Percentiles rank a stretch among this genome's conserved stretches.
phyloP scores from a whole-genome alignment of 768 basidiomycete genomes.

The Psilocybe cubensis region DNA sequence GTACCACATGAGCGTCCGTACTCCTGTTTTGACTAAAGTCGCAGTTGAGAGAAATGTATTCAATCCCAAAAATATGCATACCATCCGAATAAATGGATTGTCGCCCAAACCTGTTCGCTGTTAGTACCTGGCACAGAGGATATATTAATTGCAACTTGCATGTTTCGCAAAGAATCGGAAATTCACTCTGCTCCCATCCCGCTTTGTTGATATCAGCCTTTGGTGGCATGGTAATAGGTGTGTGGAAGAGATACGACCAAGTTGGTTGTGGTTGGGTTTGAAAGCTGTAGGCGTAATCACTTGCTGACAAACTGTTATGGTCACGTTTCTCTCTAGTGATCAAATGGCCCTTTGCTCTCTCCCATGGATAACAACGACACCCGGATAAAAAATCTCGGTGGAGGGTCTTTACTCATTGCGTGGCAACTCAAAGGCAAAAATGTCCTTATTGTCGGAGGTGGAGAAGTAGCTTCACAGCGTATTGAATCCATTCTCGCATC shows the following conservation, averaged over 20 bases:
- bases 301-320: constrained; percentile 8
- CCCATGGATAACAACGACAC: constrained; percentile 17
- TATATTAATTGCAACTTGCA: constrained; percentile 52
- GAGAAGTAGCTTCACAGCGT: constrained; percentile 87
- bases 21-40: constrained; percentile 92
- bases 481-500: constrained; percentile 84
- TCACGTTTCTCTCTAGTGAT: neutral
- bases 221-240: constrained; percentile 37
- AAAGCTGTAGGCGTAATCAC: neutral
- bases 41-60: neutral
- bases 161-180: constrained; percentile 92
- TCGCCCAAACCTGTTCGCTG: constrained; percentile 70
- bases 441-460: constrained; percentile 93
- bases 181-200: constrained; percentile 93
- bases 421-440: constrained; percentile 88
- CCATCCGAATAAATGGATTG: constrained; percentile 96
- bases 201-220: constrained; percentile 96
- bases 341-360: constrained; percentile 3
- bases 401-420: constrained; percentile 86
- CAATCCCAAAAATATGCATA: constrained; percentile 34
- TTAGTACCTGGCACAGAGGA: constrained; percentile 1
- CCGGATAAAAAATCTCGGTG: constrained; percentile 36
- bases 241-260: neutral
- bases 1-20: constrained; percentile 96
- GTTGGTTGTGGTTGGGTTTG: neutral